A percentile compares a stretch with the other conserved stretches of the same genome.
Conservation (phyloP, 495 filamentous ascomycete genomes). For the Echria macrotheca region DNA sequence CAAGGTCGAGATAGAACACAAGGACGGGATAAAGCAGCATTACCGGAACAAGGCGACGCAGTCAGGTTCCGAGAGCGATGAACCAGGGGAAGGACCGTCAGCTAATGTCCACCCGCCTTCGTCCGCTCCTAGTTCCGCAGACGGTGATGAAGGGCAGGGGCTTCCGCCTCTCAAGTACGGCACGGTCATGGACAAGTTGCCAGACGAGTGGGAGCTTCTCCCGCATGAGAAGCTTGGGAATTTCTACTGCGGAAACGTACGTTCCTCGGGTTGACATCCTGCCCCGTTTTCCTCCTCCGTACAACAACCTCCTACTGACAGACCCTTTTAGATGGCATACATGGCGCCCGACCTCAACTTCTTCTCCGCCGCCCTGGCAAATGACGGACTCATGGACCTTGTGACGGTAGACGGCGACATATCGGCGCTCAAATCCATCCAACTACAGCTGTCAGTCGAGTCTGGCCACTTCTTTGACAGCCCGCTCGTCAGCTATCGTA, state of each 20-base stretch:
- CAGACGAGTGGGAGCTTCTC: slow-evolving; percentile 65
- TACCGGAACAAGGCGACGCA: slow-evolving; percentile 40
- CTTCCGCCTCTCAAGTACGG: slow-evolving; percentile 75
- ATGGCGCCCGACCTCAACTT: slow-evolving; percentile 85
- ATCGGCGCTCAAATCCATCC: slow-evolving; percentile 53
- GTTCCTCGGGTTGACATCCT: slow-evolving; percentile 7
- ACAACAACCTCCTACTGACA: too few relatives aligned
- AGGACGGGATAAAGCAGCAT: slow-evolving; percentile 66
- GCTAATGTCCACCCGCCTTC: slow-evolving; percentile 10
- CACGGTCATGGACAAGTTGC: slow-evolving; percentile 68
- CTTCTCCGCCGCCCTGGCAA: slow-evolving; percentile 78
- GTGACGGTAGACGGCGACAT: slow-evolving; percentile 75
- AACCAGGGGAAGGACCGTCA: slow-evolving; percentile 13
- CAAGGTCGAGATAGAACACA: slow-evolving; percentile 73
- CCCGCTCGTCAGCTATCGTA: slow-evolving; percentile 70
- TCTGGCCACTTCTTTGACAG: slow-evolving; percentile 71
- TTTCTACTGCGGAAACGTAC: slow-evolving; percentile 84
- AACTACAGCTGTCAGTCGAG: slow-evolving; percentile 64
- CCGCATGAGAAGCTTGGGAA: slow-evolving; percentile 75
- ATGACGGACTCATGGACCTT: slow-evolving; percentile 82
- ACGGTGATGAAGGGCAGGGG: slow-evolving; percentile 24
- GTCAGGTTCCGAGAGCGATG: slow-evolving; percentile 28
- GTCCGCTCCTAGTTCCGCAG: not conserved
- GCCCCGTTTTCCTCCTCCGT: too few relatives aligned
- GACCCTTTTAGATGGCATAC: slow-evolving; percentile 65